Evolutionary conservation across 2,329 filamentous ascomycete genomes (phyloP).

Genomic region (Alternaria postmessia): DNA sequence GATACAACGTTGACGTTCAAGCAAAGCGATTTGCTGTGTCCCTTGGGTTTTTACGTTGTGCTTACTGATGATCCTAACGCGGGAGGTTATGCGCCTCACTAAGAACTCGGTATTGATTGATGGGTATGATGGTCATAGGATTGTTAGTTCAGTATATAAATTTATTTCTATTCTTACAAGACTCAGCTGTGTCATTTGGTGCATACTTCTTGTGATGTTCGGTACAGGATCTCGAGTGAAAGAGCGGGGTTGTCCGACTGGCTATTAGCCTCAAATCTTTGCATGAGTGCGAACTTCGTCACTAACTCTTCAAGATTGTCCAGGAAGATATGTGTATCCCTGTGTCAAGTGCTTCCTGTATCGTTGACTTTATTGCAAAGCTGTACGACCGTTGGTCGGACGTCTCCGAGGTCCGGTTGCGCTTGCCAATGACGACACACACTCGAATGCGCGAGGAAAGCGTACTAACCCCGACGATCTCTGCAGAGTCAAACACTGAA

Average conservation of each 20-base stretch:
- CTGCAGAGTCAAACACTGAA: not conserved
- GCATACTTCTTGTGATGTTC: not conserved
- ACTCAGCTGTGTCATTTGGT: not conserved
- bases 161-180: not conserved
- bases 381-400: not conserved
- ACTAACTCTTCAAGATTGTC: not conserved
- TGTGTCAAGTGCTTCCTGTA: not conserved
- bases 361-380: not conserved
- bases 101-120: not conserved
- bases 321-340: not conserved
- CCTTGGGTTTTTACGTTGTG: conserved; percentile 38
- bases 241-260: not conserved
- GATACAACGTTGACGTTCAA: conserved; percentile 33
- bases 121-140: not conserved
- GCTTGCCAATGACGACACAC: not conserved
- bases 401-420: not conserved
- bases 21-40: conserved; percentile 31
- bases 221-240: not conserved
- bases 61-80: conserved; percentile 32
- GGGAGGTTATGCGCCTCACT: not conserved
- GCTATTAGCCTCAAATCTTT: not conserved
- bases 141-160: not conserved
- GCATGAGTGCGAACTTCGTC: not conserved
- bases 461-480: not conserved
- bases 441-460: not conserved